Evolutionary conservation across 305 asterid species (phyloP).

Genomic region (Stenogyne calaminthoides): DNA sequence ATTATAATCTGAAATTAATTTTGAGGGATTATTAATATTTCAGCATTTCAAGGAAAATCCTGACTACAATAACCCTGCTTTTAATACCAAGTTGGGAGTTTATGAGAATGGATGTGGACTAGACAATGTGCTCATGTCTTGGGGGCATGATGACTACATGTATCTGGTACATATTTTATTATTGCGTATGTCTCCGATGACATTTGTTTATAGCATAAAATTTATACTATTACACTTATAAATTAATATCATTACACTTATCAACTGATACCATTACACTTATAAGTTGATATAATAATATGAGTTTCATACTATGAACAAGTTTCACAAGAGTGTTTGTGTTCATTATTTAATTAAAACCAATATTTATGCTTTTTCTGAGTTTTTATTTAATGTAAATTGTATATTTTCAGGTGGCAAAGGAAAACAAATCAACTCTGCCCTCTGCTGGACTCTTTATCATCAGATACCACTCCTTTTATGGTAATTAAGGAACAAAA

Average conservation of each 20-base stretch:
- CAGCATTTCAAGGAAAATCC: conserved; percentile 66
- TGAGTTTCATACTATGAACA: too few relatives aligned
- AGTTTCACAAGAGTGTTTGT: too few relatives aligned
- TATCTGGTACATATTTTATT: conserved; percentile 52
- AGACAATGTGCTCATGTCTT: conserved; percentile 65
- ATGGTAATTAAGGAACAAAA: conserved; percentile 38
- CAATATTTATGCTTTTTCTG: neutral
- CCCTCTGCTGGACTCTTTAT: conserved; percentile 72
- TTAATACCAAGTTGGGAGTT: conserved; percentile 56
- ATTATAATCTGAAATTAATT: neutral
- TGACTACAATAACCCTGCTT: conserved; percentile 44
- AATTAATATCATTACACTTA: too few relatives aligned
- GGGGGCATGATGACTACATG: conserved; percentile 87
- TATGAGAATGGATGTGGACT: conserved; percentile 65
- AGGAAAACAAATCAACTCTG: conserved; percentile 58
- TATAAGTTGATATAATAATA: too few relatives aligned
- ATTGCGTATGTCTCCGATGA: too few relatives aligned
- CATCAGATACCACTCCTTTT: conserved; percentile 72
- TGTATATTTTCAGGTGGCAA: conserved; percentile 54
- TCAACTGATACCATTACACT: too few relatives aligned
- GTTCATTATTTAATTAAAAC: too few relatives aligned
- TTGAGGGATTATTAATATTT: neutral
- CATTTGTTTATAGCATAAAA: too few relatives aligned
- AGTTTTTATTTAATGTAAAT: neutral
- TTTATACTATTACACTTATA: too few relatives aligned